Conservation (phyloP, 768 basidiomycete genomes). For the Antrodiella citrinella region DNA sequence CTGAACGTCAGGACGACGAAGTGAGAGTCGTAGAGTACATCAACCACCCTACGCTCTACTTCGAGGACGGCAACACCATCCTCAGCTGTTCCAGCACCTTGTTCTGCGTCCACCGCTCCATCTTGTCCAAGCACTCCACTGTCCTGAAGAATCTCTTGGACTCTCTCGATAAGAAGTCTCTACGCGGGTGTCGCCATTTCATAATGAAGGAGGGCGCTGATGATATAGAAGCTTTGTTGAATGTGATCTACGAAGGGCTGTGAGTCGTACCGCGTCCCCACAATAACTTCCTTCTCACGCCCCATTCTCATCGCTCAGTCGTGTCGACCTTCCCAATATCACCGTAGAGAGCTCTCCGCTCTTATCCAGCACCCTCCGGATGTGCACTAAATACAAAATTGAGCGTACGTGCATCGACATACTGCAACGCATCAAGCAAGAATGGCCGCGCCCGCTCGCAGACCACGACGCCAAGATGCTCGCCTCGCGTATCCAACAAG, state of each 20-base stretch:
- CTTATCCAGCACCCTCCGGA: slow-evolving; percentile 5
- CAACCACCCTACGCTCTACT: slow-evolving; percentile 11
- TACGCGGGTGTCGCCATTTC: slow-evolving; percentile 3
- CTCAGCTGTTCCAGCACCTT: slow-evolving; percentile 2
- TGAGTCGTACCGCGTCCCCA: slow-evolving; percentile 7
- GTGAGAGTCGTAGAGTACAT: neutral
- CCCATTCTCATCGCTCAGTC: slow-evolving; percentile 1
- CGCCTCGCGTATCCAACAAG: neutral
- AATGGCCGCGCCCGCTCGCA: slow-evolving; percentile 4
- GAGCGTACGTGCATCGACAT: slow-evolving; percentile 3
- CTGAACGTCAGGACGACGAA: slow-evolving; percentile 9
- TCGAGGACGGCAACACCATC: slow-evolving; percentile 11
- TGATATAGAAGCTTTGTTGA: slow-evolving; percentile 10
- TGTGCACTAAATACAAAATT: slow-evolving; percentile 10
- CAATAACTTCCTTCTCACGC: neutral
- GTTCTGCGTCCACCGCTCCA: slow-evolving; percentile 10
- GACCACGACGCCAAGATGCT: slow-evolving; percentile 1
- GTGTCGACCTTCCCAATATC: slow-evolving; percentile 12
- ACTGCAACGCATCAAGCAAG: neutral
- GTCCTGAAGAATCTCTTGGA: slow-evolving; percentile 2
- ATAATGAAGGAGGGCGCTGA: slow-evolving; percentile 7
- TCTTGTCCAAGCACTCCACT: slow-evolving; percentile 10
- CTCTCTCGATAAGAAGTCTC: neutral
- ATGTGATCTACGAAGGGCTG: slow-evolving; percentile 11
- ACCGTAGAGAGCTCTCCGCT: slow-evolving; percentile 14